Base-by-base conservation (phyloP, 2,329 filamentous ascomycete genomes). In the Hymenoscyphus infarciens region DNA sequence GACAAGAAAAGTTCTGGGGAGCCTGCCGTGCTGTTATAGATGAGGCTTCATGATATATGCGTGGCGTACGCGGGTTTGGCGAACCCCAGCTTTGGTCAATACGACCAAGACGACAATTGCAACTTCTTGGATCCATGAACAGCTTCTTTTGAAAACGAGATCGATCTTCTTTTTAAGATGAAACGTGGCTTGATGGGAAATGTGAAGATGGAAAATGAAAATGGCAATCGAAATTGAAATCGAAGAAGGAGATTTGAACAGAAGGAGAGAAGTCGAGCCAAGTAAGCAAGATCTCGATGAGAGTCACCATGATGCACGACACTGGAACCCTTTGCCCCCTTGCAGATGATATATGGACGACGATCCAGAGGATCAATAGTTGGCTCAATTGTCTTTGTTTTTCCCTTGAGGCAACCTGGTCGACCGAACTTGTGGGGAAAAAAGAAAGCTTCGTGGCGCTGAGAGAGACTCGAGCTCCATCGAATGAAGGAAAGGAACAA, bases 41-140 rank as follows among this genome's bases (percentile, higher is more conserved):
- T n/a, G 31, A 38, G 31, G 55, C 55, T 57, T 35, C 31, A 39
- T 39, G 31, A 57, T 57, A 57, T 57, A 57, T 57, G 27, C 31
- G 29, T 13, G 10, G 27, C 19, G 25, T 15, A 15, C 27, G 55
- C 31, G 22, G 10, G 53, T 29, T 33, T 29, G 29, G 10, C 29
- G 53, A 55, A 25, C 25, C 53, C 53, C 53, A 55, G 53, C 53
- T 49, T 49, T 22, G 42, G 19, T 22, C 42, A 49, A 55, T 55
- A 55, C 29, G 53, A 6, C 29, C 25, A 29, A 29, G 25, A 8
- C 25, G 53, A 29, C 13, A 33, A 19, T 33, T 55, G 25, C 53
- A 33, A 29, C 31, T 55, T 31, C 29, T 31, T 29, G 22, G 11
- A 55, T 55, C 42, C 42, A 55, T 55, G 53, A 31, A 29, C 13